Evolutionary conservation across 495 filamentous ascomycete genomes (phyloP).

Genomic region (Glonium stellatum): DNA sequence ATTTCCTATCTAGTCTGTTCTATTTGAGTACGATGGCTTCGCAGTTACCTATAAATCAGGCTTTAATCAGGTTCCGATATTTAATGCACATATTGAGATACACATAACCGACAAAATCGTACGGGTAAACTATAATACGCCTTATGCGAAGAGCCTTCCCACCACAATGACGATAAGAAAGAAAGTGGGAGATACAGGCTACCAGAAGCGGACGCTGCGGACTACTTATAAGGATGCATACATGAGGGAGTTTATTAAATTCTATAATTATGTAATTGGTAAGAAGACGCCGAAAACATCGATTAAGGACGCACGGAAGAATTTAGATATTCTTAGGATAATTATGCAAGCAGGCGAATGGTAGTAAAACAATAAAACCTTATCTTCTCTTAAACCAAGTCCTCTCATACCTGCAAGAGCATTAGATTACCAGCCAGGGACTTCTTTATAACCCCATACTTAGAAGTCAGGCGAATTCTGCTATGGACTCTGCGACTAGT

Average conservation of each 20-base stretch:
- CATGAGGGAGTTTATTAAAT: constrained; percentile 42
- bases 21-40: constrained; percentile 37
- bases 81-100: constrained; percentile 51
- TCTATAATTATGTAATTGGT: constrained; percentile 43
- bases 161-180: constrained; percentile 47
- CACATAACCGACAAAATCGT: constrained; percentile 47
- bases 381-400: too few relatives aligned
- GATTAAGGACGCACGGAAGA: constrained; percentile 43
- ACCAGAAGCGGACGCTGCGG: constrained; percentile 34
- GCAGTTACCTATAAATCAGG: constrained; percentile 51
- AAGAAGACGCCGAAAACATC: constrained; percentile 45
- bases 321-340: constrained; percentile 42
- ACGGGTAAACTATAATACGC: constrained; percentile 46
- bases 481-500: too few relatives aligned
- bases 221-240: constrained; percentile 49
- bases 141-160: constrained; percentile 44
- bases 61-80: constrained; percentile 46
- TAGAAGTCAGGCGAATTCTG: too few relatives aligned
- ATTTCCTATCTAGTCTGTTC: constrained; percentile 12
- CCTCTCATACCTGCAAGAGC: neutral
- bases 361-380: neutral
- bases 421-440: neutral
- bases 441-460: too few relatives aligned
- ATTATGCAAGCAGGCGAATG: constrained; percentile 12
- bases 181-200: constrained; percentile 35